Evolutionary conservation across 2,329 filamentous ascomycete genomes (phyloP), one percentile per base, ranked within the genome.

Genomic region (Sclerotinia glacialis): DNA sequence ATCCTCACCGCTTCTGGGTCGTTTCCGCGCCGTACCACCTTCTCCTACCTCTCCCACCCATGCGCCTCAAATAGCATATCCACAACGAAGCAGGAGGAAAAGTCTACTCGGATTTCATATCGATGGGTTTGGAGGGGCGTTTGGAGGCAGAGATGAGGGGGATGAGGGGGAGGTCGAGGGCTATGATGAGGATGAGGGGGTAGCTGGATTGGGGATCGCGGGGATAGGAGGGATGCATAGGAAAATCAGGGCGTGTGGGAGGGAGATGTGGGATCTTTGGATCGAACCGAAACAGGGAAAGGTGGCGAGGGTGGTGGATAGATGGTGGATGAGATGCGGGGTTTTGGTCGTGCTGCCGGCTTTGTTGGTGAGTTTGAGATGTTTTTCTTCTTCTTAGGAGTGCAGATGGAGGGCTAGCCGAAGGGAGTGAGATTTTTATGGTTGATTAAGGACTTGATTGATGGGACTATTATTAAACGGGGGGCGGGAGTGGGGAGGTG

Each of bases 281-380:
- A 79, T 90, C 62, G 82, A 83, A 68, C 87, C 87, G 53, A 82
- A 82, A 75, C 84, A 87, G 71, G 76, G 78, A 40, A 83, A 83
- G 5, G 86, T 89, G 34, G 84, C 80, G 74, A 81, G 80, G 67
- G 81, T 86, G 26, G 83, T 89, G 31, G 83, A 85, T 70, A 81
- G 79, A 67, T 90, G 87, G 87, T 89, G 85, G 83, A 83, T 79
- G 70, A 81, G 87, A 46, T 89, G 87, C 80, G 80, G 81, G 1
- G 78, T 87, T 50, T 75, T 89, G 75, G 84, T 89, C 49, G 76
- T 88, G 64, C 74, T 89, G 73, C 87, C 87, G 3, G 86, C 87
- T 54, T 75, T 77, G 55, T 77, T 89, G 79, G 86, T 87, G 76
- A 74, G 85, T 79, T 49, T 44, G 55, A 59, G 6, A 23, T 12